Conservation (phyloP, 202 grass and related monocot species). For the Digitaria exilis region DNA sequence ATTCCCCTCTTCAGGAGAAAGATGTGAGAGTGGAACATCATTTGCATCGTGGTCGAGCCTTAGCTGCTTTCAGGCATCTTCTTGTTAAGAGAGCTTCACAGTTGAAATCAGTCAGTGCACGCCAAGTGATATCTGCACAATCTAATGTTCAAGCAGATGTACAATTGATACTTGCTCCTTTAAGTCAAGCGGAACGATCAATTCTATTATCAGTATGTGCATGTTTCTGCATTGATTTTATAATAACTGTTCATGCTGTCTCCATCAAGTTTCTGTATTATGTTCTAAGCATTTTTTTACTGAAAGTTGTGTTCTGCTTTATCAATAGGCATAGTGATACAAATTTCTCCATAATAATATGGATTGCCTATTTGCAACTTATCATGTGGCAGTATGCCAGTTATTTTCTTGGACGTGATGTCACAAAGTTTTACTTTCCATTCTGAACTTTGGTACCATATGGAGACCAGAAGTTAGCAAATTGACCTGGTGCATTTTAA, state of each 20-base stretch:
- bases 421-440: slow-evolving; percentile 7
- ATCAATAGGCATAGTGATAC: slow-evolving; percentile 11
- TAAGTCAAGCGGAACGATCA: slow-evolving; percentile 87
- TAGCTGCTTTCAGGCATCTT: slow-evolving; percentile 92
- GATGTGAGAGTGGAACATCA: slow-evolving; percentile 87
- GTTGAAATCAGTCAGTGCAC: slow-evolving; percentile 74
- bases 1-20: slow-evolving; percentile 69
- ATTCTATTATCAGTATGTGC: slow-evolving; percentile 79
- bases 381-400: slow-evolving; percentile 9
- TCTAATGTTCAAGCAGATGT: slow-evolving; percentile 77
- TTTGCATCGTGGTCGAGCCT: slow-evolving; percentile 80
- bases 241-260: too few species aligned
- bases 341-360: slow-evolving; percentile 8
- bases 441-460: slow-evolving; percentile 26
- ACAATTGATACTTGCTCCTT: slow-evolving; percentile 76
- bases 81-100: slow-evolving; percentile 79
- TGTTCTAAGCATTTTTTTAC: background rate
- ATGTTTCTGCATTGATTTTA: slow-evolving; percentile 38
- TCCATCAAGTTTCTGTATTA: slow-evolving; percentile 7
- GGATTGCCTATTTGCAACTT: slow-evolving; percentile 9
- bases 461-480: background rate
- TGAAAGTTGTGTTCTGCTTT: slow-evolving; percentile 14
- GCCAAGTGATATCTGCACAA: slow-evolving; percentile 65
- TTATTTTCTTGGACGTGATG: slow-evolving; percentile 25
- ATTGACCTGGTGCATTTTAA: background rate